Percentiles rank a stretch among this genome's conserved stretches.
Evolutionary conservation across 2,329 filamentous ascomycete genomes (phyloP).

Genomic region (Nothomitra cinnamomea): DNA sequence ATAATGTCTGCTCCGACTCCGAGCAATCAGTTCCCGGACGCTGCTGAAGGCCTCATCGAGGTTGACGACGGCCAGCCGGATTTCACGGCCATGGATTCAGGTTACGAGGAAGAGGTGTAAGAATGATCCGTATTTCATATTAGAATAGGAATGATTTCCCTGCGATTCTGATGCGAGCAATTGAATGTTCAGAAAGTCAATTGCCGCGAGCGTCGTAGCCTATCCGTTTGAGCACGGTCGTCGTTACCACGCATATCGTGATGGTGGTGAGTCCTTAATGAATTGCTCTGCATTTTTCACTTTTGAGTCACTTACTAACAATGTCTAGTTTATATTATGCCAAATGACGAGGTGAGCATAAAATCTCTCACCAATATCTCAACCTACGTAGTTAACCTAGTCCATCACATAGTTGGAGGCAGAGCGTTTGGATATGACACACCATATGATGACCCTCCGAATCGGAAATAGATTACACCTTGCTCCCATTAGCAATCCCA

Average conservation of each 20-base stretch:
- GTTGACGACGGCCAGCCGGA: neutral
- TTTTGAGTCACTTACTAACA: constrained; percentile 17
- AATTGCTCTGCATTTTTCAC: neutral
- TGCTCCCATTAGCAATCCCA: constrained; percentile 3
- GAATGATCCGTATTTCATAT: neutral
- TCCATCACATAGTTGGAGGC: neutral
- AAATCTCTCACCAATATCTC: neutral
- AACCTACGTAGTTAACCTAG: neutral
- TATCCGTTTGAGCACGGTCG: constrained; percentile 40
- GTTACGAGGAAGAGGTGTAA: neutral
- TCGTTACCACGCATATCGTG: constrained; percentile 34
- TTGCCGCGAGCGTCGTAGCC: constrained; percentile 27
- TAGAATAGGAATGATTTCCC: neutral
- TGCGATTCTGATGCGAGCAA: too few species aligned
- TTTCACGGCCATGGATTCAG: neutral
- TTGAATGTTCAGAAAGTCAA: constrained; percentile 9
- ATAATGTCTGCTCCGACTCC: neutral
- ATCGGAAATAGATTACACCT: constrained; percentile 5
- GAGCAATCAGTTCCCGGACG: neutral
- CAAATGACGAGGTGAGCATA: constrained; percentile 33
- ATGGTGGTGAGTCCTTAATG: neutral
- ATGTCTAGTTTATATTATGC: constrained; percentile 36
- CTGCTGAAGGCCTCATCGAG: neutral
- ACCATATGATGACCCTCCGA: constrained; percentile 24
- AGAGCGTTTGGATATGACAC: constrained; percentile 39